These are phyloP conservation scores for Aspergillus glaucus DNA, from an alignment of 2,329 filamentous ascomycete genomes.

Conservation along the genomic window DNA sequence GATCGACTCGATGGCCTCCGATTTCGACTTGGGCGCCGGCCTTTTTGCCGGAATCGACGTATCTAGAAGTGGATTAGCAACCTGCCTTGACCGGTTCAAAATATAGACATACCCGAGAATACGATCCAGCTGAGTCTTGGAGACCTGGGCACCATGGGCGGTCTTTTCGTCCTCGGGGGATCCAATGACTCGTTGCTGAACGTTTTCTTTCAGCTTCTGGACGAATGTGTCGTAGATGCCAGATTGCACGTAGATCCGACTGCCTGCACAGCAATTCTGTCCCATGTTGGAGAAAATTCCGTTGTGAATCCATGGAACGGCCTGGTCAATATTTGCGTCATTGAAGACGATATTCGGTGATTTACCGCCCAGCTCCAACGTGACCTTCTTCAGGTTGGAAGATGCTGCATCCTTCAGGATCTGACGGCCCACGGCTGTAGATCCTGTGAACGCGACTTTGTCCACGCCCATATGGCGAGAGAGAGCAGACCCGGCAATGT, in stretches of 20 bases:
- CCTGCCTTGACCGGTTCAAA: not conserved
- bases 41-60: conserved; percentile 19
- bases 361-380: not conserved
- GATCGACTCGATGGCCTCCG: conserved; percentile 16
- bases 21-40: conserved; percentile 24
- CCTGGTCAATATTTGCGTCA: not conserved
- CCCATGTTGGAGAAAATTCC: not conserved
- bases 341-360: not conserved
- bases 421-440: not conserved
- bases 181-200: not conserved
- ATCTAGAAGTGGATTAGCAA: not conserved
- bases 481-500: not conserved
- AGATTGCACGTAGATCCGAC: not conserved
- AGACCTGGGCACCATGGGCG: conserved; percentile 8
- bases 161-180: not conserved
- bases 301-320: not conserved
- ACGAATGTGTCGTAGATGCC: not conserved
- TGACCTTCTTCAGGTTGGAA: not conserved
- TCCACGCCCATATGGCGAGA: not conserved
- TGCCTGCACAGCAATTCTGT: not conserved
- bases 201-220: not conserved
- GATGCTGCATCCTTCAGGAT: not conserved
- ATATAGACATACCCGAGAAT: conserved; percentile 7
- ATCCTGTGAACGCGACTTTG: conserved; percentile 1
- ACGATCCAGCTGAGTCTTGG: conserved; percentile 3